Evolutionary conservation across 257 asterid genomes (phyloP), one percentile per base, ranked within the genome.

Genomic region (Paraleonurus japonicus): DNA sequence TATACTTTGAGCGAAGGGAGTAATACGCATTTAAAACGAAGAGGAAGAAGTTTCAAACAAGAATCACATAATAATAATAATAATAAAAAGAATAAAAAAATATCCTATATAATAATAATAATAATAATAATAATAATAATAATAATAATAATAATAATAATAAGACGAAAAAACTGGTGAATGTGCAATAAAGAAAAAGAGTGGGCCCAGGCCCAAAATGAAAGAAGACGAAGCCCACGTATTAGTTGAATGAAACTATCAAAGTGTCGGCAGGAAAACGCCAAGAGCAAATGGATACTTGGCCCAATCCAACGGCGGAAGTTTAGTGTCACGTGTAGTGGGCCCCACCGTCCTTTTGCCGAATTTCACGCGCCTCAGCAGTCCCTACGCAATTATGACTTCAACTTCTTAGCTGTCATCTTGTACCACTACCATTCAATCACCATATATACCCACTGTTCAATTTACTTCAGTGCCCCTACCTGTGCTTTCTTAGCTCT

Each of bases 201-300:
- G 65, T 60, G 67, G 76, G 78, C 78, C 89, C 79, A 73, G 65
- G 71, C 73, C 55, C 70, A 51, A 7, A 71, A 28, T 22, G 3
- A 10, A 24, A 55, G 4, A 28, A 50, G 55, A 9, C 3, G 7
- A 74, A 73, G 70, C 74, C 76, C 77, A 68, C 20, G 33, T 4
- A 32, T 13, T 16, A 3, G 26, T 15, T 47, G 3, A 47, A 47
- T 47, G 22, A 10, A 69, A 76, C 79, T 77, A 47, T 16, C 54
- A 7, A 69, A 76, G 83, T 79, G 92, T 86, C 89, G 89, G 92
- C 70, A 84, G 72, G 71, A 63, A 69, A 69, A 69, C 28, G 78
- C 79, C 79, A 73, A 61, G 55, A 62, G 24, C 16, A 33, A 32
- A 17, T 47, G 64, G 15, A 68, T 57, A 60, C 17, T 39, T 54